These are phyloP conservation scores for Ceratobasidium sp. DNA, from an alignment of 1,284 basidiomycete species.

Conservation along the genomic window DNA sequence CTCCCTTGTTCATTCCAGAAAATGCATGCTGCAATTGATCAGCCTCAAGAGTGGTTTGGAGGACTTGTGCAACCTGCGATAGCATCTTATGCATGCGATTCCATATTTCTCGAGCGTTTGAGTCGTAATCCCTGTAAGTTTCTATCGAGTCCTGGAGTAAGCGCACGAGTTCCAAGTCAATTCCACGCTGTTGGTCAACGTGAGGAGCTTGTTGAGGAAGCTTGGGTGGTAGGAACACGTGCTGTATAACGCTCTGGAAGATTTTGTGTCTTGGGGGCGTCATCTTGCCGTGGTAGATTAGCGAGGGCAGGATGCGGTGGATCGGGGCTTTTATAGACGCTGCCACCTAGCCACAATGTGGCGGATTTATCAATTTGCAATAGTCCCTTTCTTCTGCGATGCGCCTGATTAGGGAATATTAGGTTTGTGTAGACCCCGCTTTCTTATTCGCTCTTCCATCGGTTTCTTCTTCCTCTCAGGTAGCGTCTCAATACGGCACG, in stretches of 20 bases:
- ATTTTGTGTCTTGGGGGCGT: neutral
- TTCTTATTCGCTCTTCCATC: no score
- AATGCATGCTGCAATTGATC: no score
- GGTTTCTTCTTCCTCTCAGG: no score
- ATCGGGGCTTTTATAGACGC: no score
- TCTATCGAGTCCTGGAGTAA: neutral
- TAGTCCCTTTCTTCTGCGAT: no score
- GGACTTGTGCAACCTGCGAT: neutral
- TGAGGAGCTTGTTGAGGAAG: conserved; percentile 60
- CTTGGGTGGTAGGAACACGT: conserved; percentile 61
- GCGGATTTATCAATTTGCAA: no score
- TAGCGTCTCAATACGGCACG: no score
- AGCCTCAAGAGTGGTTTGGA: neutral
- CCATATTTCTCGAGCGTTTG: neutral
- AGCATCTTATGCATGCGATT: neutral
- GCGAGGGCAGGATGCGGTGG: no score
- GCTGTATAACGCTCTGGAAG: conserved; percentile 54
- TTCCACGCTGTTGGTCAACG: conserved; percentile 36
- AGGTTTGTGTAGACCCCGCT: no score
- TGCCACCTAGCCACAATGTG: no score
- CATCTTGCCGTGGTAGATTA: neutral
- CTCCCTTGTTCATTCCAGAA: no score
- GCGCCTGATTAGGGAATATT: no score
- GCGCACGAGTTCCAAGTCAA: conserved; percentile 37
- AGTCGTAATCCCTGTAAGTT: neutral